Evolutionary conservation across 2,329 filamentous ascomycete genomes (phyloP), one percentile per base, ranked within the genome.

Genomic region (Tolypocladium pustulatum): DNA sequence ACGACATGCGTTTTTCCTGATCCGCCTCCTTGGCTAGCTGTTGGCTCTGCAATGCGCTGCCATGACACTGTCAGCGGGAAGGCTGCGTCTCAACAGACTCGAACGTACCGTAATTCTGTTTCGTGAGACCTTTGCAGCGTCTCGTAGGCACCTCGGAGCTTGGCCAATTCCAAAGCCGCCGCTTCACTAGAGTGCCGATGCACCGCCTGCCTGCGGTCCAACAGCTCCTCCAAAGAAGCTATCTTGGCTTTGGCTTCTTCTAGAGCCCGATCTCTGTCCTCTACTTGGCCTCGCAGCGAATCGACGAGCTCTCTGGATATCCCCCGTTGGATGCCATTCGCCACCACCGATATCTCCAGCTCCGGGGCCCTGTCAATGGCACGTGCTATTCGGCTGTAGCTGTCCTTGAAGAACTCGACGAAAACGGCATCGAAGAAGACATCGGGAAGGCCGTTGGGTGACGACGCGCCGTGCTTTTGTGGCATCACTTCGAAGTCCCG

Each of bases 271-370:
- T 85, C 85, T 62, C 87, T 90, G 60, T 93, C 87, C 60, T 89
- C 86, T 0, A 96, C 72, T 68, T 97, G 88, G 5, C 80, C 80
- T 55, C 90, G 85, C 37, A 99, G 77, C 1, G 88, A 87, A 70
- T 99, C 94, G 4, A 99, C 89, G 41, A 97, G 77, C 66, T 97
- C 91, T 46, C 93, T 84, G n/a, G 95, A 96, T 41, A 99, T 89
- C 4, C 93, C 93, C 67, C 93, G 92, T 64, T 94, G 87, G 13
- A 92, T 76, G 0, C 89, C 90, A 68, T 92, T 91, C 51, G 86
- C 81, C 59, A 91, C 79, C 13, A 94, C 83, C 0, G 91, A 88
- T 32, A 95, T 86, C 70, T 99, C 94, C 61, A 95, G 78, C 1
- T 87, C 90, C 0, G 94, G 94, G 62, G 96, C 90, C 61, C 93